These are phyloP conservation scores for Ophiostoma quercus DNA, from an alignment of 2,329 filamentous ascomycete genomes.

Conservation along the genomic window DNA sequence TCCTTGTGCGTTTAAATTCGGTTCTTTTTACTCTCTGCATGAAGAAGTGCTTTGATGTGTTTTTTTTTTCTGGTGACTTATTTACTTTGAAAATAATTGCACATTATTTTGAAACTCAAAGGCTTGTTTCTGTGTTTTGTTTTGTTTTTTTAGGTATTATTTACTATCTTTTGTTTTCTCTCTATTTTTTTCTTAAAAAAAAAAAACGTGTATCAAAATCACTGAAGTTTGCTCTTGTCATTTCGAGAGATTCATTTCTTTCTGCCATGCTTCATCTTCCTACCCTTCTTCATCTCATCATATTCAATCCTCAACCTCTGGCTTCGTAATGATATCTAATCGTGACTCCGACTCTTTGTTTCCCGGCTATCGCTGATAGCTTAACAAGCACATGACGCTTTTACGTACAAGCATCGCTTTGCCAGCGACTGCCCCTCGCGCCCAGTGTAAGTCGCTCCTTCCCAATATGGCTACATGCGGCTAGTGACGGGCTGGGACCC, in stretches of 20 bases:
- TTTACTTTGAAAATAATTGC: no score
- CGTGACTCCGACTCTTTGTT: neutral
- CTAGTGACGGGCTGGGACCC: conserved; percentile 17
- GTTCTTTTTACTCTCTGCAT: neutral
- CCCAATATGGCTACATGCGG: conserved; percentile 20
- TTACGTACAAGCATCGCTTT: conserved; percentile 17
- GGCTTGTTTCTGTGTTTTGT: no score
- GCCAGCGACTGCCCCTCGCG: neutral
- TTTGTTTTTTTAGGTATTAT: no score
- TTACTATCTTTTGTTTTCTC: no score
- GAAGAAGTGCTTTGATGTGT: neutral
- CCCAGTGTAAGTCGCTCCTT: conserved; percentile 1
- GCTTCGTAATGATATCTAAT: no score
- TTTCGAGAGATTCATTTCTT: neutral
- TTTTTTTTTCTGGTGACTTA: neutral
- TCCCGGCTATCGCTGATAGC: neutral
- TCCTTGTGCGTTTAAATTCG: neutral
- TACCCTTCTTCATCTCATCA: neutral
- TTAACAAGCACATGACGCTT: conserved; percentile 12
- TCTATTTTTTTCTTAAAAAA: no score
- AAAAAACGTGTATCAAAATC: no score
- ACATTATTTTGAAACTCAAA: no score
- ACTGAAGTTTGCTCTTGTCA: no score
- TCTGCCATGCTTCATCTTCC: neutral
- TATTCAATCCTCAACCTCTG: neutral